Percentiles rank a stretch among this genome's conserved stretches.
Evolutionary conservation across 73 alveolate genomes (phyloP).

Genomic region (Durusdinium trenchii): DNA sequence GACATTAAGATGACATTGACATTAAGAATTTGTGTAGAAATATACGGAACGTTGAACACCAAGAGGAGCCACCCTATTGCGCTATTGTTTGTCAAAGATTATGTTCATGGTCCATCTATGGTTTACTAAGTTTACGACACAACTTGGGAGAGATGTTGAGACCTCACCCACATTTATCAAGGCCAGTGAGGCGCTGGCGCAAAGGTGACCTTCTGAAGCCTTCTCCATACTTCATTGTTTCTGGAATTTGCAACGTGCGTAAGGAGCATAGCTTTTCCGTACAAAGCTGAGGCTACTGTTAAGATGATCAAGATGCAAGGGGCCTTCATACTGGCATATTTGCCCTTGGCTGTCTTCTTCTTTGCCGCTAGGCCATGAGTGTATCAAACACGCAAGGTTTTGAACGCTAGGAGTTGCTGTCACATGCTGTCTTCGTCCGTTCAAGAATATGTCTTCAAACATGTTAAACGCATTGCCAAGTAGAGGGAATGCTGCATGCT

Average conservation of each 20-base stretch:
- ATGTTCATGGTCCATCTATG: too few relatives aligned
- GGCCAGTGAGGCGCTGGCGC: too few relatives aligned
- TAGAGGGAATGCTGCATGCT: not conserved
- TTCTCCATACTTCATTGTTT: not conserved
- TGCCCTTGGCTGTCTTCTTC: constrained; percentile 68
- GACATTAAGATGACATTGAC: too few relatives aligned
- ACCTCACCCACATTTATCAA: too few relatives aligned
- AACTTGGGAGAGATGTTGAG: not conserved
- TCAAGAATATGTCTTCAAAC: not conserved
- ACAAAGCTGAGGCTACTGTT: not conserved
- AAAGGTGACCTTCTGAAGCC: not conserved
- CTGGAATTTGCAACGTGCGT: not conserved
- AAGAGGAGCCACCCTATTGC: too few relatives aligned
- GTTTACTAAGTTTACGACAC: not conserved
- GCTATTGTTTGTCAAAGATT: too few relatives aligned
- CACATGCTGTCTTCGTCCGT: not conserved
- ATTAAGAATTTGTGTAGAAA: too few relatives aligned
- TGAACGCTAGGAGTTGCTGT: not conserved
- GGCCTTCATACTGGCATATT: constrained; percentile 48
- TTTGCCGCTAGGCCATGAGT: not conserved
- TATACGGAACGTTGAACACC: too few relatives aligned
- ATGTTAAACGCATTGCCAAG: not conserved
- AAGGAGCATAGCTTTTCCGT: not conserved
- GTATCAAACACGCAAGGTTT: not conserved
- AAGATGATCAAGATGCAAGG: constrained; percentile 77